Evolutionary conservation across 768 basidiomycete genomes (phyloP).

Genomic region (Artomyces pyxidatus): DNA sequence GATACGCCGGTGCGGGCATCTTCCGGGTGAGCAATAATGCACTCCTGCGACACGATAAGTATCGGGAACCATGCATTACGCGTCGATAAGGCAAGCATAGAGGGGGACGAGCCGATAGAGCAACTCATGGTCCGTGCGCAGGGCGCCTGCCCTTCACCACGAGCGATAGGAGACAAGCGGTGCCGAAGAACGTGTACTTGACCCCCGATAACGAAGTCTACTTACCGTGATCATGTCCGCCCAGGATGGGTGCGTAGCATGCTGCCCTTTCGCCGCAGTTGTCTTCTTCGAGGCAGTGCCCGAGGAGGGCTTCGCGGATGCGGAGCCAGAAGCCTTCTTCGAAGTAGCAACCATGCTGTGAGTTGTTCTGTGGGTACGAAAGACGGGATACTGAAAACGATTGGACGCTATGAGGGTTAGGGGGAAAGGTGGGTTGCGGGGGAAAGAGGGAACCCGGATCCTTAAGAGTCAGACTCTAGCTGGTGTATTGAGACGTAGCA

Average conservation of each 20-base stretch:
- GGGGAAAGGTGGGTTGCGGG: not conserved
- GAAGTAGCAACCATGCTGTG: not conserved
- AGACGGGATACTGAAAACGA: not conserved
- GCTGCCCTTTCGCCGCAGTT: slow-evolving; percentile 20
- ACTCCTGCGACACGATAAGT: too few relatives aligned
- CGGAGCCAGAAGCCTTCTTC: slow-evolving; percentile 10
- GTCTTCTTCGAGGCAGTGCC: slow-evolving; percentile 6
- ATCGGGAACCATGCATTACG: not conserved
- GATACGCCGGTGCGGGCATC: slow-evolving; percentile 56
- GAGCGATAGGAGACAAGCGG: too few relatives aligned
- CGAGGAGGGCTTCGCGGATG: not conserved
- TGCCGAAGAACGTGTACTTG: not conserved
- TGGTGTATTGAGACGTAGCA: not conserved
- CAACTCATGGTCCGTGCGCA: slow-evolving; percentile 1
- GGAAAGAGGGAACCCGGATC: too few relatives aligned
- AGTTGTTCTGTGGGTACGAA: not conserved
- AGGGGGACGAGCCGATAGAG: not conserved
- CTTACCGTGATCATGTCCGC: slow-evolving; percentile 36
- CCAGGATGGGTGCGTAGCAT: slow-evolving; percentile 42
- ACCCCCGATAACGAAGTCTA: slow-evolving; percentile 7
- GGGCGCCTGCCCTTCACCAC: not conserved
- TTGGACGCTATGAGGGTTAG: not conserved
- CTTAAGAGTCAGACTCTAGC: not conserved
- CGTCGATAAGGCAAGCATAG: not conserved
- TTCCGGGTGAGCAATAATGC: slow-evolving; percentile 58